These are phyloP conservation scores for Xylaria sp. DNA, from an alignment of 2,329 filamentous ascomycete species.

Conservation along the genomic window DNA sequence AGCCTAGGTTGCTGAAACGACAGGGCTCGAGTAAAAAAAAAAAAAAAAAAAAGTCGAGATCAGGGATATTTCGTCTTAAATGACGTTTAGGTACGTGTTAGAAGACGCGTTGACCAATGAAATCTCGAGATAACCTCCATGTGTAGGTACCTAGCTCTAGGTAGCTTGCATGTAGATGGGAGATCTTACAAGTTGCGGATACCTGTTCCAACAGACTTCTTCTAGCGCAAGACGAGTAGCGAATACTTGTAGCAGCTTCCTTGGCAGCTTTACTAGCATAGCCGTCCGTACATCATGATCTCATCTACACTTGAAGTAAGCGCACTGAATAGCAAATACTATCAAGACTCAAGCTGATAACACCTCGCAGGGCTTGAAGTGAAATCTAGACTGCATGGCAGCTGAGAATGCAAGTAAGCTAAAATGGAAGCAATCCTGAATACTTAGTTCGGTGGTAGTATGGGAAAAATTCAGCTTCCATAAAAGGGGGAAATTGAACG, in stretches of 20 bases:
- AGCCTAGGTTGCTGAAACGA: background rate
- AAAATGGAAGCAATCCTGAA: background rate
- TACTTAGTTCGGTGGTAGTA: background rate
- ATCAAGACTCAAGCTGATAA: background rate
- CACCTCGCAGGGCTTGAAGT: no score
- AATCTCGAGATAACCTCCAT: slow-evolving; percentile 10
- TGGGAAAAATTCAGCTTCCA: background rate
- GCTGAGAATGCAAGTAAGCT: background rate
- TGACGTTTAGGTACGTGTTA: slow-evolving; percentile 32
- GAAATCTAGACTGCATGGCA: background rate
- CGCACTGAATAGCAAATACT: no score
- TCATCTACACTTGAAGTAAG: no score
- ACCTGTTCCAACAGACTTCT: background rate
- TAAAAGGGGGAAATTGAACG: slow-evolving; percentile 31
- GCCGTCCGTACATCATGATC: background rate
- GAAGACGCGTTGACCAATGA: slow-evolving; percentile 23
- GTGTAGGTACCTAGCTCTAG: background rate
- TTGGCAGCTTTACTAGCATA: no score
- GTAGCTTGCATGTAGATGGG: slow-evolving; percentile 12
- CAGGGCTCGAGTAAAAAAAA: background rate
- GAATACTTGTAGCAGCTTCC: no score
- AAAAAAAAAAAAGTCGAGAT: slow-evolving; percentile 8
- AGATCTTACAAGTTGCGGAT: slow-evolving; percentile 1
- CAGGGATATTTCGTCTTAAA: slow-evolving; percentile 10
- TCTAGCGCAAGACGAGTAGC: background rate